A percentile compares a stretch with the other conserved stretches of the same genome.
phyloP scores from a whole-genome alignment of 306 rosid genomes.

The Vigna mungo region DNA sequence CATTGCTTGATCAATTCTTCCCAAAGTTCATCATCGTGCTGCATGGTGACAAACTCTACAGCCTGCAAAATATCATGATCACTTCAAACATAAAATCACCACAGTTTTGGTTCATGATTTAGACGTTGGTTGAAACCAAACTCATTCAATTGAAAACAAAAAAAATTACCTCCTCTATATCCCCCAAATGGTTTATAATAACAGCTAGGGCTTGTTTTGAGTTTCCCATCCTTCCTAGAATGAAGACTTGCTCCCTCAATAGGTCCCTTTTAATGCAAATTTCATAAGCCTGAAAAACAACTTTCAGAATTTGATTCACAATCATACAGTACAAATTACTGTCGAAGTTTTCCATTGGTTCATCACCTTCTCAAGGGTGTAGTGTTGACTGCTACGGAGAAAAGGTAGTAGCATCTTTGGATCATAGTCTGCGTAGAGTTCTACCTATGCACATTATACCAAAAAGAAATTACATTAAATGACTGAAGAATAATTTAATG shows the following conservation, averaged over 20 bases:
- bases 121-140: conserved; percentile 34
- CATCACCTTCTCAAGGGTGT: conserved; percentile 89
- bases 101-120: conserved; percentile 25
- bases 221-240: conserved; percentile 98
- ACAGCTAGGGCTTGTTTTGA: conserved; percentile 84
- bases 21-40: conserved; percentile 66
- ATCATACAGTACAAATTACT: conserved; percentile 27
- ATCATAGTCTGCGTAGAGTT: conserved; percentile 96
- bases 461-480: conserved; percentile 31
- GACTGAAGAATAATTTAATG: conserved; percentile 30
- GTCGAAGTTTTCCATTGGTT: conserved; percentile 37
- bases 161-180: conserved; percentile 84
- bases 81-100: conserved; percentile 39
- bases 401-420: conserved; percentile 91
- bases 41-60: conserved; percentile 78
- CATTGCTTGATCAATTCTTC: conserved; percentile 67
- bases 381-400: conserved; percentile 97
- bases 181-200: conserved; percentile 85
- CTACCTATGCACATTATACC: conserved; percentile 65
- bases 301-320: conserved; percentile 38
- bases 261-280: conserved; percentile 73
- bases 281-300: conserved; percentile 81
- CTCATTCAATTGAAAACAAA: conserved; percentile 42
- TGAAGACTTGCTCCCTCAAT: conserved; percentile 88
- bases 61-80: conserved; percentile 66